Conservation (phyloP, 2,329 filamentous ascomycete genomes). For the Knoxdaviesia proteae region DNA sequence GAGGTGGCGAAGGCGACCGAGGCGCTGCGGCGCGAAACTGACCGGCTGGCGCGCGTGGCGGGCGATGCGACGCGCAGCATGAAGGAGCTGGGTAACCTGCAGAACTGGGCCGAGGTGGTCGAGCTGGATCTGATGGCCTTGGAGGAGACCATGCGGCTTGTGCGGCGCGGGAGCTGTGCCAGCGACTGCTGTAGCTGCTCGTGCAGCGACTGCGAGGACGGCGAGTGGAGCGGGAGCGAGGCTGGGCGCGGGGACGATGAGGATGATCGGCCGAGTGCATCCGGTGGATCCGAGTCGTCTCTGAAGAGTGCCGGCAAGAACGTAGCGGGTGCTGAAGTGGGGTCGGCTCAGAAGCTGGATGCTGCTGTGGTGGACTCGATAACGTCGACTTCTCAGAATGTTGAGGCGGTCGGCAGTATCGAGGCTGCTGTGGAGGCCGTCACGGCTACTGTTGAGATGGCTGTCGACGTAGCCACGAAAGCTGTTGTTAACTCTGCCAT, state of each 20-base stretch:
- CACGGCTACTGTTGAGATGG: too few relatives aligned
- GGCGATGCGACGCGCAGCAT: slow-evolving; percentile 40
- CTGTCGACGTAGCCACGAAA: too few relatives aligned
- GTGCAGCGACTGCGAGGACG: neutral
- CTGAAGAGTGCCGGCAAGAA: too few relatives aligned
- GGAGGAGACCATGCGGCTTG: slow-evolving; percentile 39
- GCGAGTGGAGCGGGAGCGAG: slow-evolving; percentile 4
- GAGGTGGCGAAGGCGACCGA: slow-evolving; percentile 40
- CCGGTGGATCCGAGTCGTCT: too few relatives aligned
- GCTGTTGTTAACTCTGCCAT: too few relatives aligned
- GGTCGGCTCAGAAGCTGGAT: too few relatives aligned
- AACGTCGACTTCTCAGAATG: too few relatives aligned
- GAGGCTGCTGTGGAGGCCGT: too few relatives aligned
- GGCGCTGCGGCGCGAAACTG: slow-evolving; percentile 39
- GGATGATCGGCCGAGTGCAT: neutral
- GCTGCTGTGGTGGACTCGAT: too few relatives aligned
- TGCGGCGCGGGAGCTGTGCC: slow-evolving; percentile 6
- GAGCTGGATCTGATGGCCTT: slow-evolving; percentile 44
- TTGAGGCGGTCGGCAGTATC: too few relatives aligned
- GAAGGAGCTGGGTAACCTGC: slow-evolving; percentile 63
- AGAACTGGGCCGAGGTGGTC: slow-evolving; percentile 75
- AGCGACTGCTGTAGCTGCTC: slow-evolving; percentile 13
- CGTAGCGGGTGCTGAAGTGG: too few relatives aligned
- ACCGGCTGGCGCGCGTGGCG: slow-evolving; percentile 42
- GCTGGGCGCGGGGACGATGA: slow-evolving; percentile 5